Percentiles rank a stretch among this genome's conserved stretches.
phyloP scores from a whole-genome alignment of 1,284 basidiomycete genomes.

The Cryptococcus sp. region DNA sequence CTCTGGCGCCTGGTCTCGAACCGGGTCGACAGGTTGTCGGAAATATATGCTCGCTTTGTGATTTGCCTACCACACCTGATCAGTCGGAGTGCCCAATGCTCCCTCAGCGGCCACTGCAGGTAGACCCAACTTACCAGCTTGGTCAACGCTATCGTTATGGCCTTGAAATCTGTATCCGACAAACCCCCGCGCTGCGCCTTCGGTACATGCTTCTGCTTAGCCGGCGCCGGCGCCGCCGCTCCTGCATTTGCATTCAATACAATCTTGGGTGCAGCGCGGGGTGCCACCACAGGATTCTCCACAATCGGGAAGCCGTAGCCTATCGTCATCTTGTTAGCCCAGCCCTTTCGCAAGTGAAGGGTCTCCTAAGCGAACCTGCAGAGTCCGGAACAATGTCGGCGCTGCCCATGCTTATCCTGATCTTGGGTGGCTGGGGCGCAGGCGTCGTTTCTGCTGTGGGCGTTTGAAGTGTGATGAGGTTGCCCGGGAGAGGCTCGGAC shows the following conservation, averaged over 20 bases:
- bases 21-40: slow-evolving; percentile 83
- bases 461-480: slow-evolving; percentile 76
- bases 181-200: slow-evolving; percentile 79
- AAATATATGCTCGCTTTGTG: slow-evolving; percentile 54
- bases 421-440: slow-evolving; percentile 43
- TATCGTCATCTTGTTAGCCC: slow-evolving; percentile 2
- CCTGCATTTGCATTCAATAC: slow-evolving; percentile 33
- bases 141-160: slow-evolving; percentile 74
- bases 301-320: slow-evolving; percentile 30
- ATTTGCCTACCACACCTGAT: slow-evolving; percentile 17
- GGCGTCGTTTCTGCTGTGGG: slow-evolving; percentile 64
- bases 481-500: slow-evolving; percentile 79
- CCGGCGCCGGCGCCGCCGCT: slow-evolving; percentile 11
- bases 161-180: slow-evolving; percentile 72
- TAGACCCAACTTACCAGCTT: slow-evolving; percentile 57
- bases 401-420: slow-evolving; percentile 35
- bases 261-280: slow-evolving; percentile 52
- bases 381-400: slow-evolving; percentile 14
- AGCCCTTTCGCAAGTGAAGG: background rate
- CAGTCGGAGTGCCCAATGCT: slow-evolving; percentile 1
- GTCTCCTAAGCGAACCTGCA: slow-evolving; percentile 5
- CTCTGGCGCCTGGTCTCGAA: slow-evolving; percentile 80
- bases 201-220: slow-evolving; percentile 54
- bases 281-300: slow-evolving; percentile 8
- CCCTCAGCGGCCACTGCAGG: background rate